phyloP scores from a whole-genome alignment of 257 asterid species.

The Petunia axillaris region DNA sequence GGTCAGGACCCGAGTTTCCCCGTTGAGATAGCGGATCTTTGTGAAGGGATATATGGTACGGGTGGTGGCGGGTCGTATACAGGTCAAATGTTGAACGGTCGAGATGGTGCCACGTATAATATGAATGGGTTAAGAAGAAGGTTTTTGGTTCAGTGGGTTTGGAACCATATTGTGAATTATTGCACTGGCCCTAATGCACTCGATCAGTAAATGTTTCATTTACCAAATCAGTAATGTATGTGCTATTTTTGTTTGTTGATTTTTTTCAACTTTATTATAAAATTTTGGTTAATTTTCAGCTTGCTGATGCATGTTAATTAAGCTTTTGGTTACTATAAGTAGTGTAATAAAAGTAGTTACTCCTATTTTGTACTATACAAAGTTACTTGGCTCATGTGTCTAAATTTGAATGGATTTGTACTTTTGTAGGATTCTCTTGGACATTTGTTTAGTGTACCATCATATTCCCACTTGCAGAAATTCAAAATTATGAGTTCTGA shows the following conservation, averaged over 20 bases:
- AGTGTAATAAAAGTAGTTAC: conserved; percentile 23
- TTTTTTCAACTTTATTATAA: conserved; percentile 1
- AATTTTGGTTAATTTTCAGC: not conserved
- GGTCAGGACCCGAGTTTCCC: conserved; percentile 81
- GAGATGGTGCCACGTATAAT: conserved; percentile 81
- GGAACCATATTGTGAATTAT: conserved; percentile 74
- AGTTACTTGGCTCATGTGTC: not conserved
- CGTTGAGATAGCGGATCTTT: conserved; percentile 89
- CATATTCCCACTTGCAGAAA: not conserved
- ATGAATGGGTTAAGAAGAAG: conserved; percentile 83
- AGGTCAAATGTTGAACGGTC: conserved; percentile 75
- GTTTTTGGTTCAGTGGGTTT: conserved; percentile 91
- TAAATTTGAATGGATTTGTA: not conserved
- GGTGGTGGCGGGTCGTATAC: conserved; percentile 91
- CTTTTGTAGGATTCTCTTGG: not conserved
- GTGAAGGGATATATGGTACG: conserved; percentile 89
- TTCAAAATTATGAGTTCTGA: not conserved
- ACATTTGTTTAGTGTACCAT: not conserved
- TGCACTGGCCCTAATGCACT: conserved; percentile 96
- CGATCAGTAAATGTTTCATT: conserved; percentile 63
- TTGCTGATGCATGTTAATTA: conserved; percentile 16
- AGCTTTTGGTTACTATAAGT: not conserved
- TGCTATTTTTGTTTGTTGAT: not conserved
- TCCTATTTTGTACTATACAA: not conserved
- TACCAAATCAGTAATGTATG: conserved; percentile 19